These are phyloP conservation scores for Anthracocystis setariae DNA, from an alignment of 1,284 basidiomycete genomes.

Conservation along the genomic window DNA sequence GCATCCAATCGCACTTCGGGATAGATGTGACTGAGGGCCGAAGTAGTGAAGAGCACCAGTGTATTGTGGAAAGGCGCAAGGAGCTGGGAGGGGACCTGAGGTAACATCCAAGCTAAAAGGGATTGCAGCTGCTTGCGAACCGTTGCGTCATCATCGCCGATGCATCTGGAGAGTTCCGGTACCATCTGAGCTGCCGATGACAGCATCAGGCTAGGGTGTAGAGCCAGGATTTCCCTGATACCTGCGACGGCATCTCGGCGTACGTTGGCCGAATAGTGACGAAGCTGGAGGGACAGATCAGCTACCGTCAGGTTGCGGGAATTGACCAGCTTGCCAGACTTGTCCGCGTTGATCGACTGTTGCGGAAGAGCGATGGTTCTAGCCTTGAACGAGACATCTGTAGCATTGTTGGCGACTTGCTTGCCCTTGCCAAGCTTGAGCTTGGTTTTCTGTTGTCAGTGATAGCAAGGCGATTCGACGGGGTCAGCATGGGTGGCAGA, in stretches of 20 bases:
- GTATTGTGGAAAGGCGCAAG: slow-evolving; percentile 74
- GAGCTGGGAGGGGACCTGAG: slow-evolving; percentile 74
- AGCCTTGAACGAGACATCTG: slow-evolving; percentile 95
- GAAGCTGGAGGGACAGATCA: slow-evolving; percentile 81
- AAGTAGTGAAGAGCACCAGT: slow-evolving; percentile 85
- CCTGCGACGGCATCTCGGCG: slow-evolving; percentile 85
- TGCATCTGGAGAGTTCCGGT: slow-evolving; percentile 76
- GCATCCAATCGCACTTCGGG: slow-evolving; percentile 92
- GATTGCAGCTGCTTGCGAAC: slow-evolving; percentile 70
- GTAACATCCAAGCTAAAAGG: slow-evolving; percentile 77
- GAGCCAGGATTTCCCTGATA: slow-evolving; percentile 80
- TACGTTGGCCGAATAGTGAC: slow-evolving; percentile 82
- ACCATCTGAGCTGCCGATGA: slow-evolving; percentile 76
- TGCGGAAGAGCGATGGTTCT: slow-evolving; percentile 69
- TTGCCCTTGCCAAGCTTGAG: slow-evolving; percentile 96
- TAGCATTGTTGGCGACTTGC: slow-evolving; percentile 80
- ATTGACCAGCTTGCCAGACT: slow-evolving; percentile 46
- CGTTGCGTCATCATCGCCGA: slow-evolving; percentile 73
- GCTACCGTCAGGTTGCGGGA: slow-evolving; percentile 76
- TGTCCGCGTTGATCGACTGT: slow-evolving; percentile 61
- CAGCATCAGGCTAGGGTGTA: slow-evolving; percentile 74
- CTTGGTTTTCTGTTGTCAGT: slow-evolving; percentile 82
- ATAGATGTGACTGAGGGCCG: slow-evolving; percentile 93
- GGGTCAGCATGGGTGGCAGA: too few species aligned
- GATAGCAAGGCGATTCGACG: not conserved